Conservation (phyloP, 2,329 filamentous ascomycete species). For the Verticillium nubilum region DNA sequence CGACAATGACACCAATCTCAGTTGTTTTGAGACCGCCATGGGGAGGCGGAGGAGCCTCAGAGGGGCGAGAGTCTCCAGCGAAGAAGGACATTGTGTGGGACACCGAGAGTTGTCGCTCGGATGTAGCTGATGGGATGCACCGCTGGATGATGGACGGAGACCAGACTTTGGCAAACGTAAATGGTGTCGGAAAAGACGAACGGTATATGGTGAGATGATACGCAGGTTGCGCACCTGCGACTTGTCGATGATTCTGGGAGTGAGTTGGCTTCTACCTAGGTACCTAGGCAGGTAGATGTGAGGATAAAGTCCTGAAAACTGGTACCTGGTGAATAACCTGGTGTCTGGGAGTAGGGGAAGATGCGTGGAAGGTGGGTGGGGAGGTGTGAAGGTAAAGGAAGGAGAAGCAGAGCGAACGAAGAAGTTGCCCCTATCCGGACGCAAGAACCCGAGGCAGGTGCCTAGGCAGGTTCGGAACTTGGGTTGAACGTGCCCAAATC, state of each 20-base stretch:
- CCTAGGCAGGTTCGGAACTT: too few species aligned
- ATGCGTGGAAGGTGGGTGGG: too few species aligned
- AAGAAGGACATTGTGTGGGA: constrained; percentile 10
- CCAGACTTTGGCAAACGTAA: neutral
- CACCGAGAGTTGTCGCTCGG: neutral
- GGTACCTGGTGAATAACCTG: too few species aligned
- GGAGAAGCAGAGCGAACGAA: too few species aligned
- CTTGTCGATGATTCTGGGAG: neutral
- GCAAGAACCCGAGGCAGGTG: too few species aligned
- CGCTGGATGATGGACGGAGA: neutral
- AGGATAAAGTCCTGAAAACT: too few species aligned
- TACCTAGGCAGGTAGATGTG: too few species aligned
- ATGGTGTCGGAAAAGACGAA: neutral
- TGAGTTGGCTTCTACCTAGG: too few species aligned
- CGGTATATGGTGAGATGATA: neutral
- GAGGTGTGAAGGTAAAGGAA: too few species aligned
- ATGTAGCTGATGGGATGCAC: neutral
- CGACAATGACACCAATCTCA: constrained; percentile 22
- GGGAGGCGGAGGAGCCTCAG: constrained; percentile 7
- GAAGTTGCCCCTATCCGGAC: too few species aligned
- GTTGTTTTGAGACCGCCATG: constrained; percentile 14
- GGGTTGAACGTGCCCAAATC: too few species aligned
- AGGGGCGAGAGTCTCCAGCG: constrained; percentile 8
- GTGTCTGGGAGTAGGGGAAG: too few species aligned
- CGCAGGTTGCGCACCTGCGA: neutral